Evolutionary conservation across 371 early-diverging fungal species (phyloP), one percentile per base, ranked within the genome.

Genomic region (Mortierella sp.): DNA sequence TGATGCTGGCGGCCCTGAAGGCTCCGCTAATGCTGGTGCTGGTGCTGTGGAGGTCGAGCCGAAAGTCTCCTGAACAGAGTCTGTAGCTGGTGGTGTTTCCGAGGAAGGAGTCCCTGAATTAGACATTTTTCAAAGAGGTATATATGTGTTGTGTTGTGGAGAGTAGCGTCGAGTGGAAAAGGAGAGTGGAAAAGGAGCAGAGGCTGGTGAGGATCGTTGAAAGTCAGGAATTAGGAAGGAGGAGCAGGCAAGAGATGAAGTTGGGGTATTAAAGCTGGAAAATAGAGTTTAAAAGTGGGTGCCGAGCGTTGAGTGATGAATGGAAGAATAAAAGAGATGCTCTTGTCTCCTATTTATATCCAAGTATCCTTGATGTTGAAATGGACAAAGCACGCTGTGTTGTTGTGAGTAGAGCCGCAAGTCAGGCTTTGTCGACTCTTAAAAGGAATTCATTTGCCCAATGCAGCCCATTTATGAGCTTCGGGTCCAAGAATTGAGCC

Each of bases 21-120:
- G 73, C n/a, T 69, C 74, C 4, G 30, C 30, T 30, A 4, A 4
- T 73, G 74, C 40, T 55, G 65, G n/a, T 39, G 20, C 39, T 37
- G 32, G n/a, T 32, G n/a, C 22, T 22, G 40, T 37, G 16, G 55
- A 35, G 20, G 54, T 62, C 47, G 55, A 32, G 32, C 18, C 62
- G 28, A 70, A 37, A 16, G 57, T 45, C 43, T 47, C 47, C 59
- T 43, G 55, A 22, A 51, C 60, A 37, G 72, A 47, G 54, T 68
- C 59, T 45, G n/a, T 20, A 18, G 70, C 61, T 37, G 83, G 76
- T 64, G 83, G 83, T 22, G 83, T 67, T 47, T 81, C 83, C 59
- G 73, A 64, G 20, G 64, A 73, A 32, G 83, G 76, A 14, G 77
- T 76, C 70, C 83, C 83, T 73, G 73, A 59, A 51, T 52, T 66